phyloP scores from a whole-genome alignment of 2,329 filamentous ascomycete species.

The Falciphora oryzae region DNA sequence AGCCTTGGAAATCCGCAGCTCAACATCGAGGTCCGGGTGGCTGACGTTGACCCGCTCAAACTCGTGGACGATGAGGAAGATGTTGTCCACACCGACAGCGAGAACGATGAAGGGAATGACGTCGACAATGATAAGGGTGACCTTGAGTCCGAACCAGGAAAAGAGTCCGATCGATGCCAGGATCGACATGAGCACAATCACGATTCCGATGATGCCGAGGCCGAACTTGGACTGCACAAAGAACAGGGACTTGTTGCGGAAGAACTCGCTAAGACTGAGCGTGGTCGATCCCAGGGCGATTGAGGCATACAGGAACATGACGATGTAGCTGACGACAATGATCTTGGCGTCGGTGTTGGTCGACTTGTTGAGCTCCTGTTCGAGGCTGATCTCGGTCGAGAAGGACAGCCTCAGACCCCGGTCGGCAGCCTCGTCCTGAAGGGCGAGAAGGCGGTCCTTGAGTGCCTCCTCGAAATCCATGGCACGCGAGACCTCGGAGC shows the following conservation, averaged over 20 bases:
- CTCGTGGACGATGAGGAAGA: slow-evolving; percentile 97
- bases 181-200: slow-evolving; percentile 97
- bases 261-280: slow-evolving; percentile 67
- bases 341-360: slow-evolving; percentile 98
- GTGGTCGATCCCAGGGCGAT: slow-evolving; percentile 86
- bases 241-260: slow-evolving; percentile 76
- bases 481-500: slow-evolving; percentile 62
- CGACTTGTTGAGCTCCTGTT: slow-evolving; percentile 94
- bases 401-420: slow-evolving; percentile 86
- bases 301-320: slow-evolving; percentile 98
- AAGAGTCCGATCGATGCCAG: slow-evolving; percentile 92
- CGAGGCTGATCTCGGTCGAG: slow-evolving; percentile 89
- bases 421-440: slow-evolving; percentile 71
- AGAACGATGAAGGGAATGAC: slow-evolving; percentile 97
- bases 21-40: slow-evolving; percentile 81
- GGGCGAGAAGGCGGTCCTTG: slow-evolving; percentile 65
- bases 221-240: slow-evolving; percentile 96
- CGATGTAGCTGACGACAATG: slow-evolving; percentile 89
- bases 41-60: slow-evolving; percentile 92
- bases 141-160: slow-evolving; percentile 85
- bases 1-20: slow-evolving; percentile 78
- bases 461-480: slow-evolving; percentile 87
- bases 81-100: slow-evolving; percentile 96
- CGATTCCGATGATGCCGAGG: slow-evolving; percentile 85
- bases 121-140: slow-evolving; percentile 95